Percentiles rank a stretch among this genome's conserved stretches.
These are phyloP conservation scores for Trichothecium sympodiale DNA, from an alignment of 2,329 filamentous ascomycete species.

Conservation along the genomic window DNA sequence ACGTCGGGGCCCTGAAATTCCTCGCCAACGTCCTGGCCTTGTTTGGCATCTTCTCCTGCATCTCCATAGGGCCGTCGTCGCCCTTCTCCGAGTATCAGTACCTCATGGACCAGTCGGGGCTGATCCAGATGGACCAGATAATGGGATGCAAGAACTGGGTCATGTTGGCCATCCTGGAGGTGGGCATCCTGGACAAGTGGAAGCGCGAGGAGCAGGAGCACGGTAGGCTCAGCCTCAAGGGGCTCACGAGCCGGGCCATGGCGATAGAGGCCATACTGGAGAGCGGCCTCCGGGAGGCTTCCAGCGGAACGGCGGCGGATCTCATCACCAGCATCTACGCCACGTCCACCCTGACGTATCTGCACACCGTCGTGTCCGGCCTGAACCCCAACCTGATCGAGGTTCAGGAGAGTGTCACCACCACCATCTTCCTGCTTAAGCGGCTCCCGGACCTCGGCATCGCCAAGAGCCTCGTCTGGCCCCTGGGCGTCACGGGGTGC, in stretches of 20 bases:
- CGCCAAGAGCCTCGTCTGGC: conserved; percentile 3
- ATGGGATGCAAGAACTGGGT: conserved; percentile 4
- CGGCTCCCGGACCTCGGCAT: conserved; percentile 1
- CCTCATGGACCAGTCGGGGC: conserved; percentile 2
- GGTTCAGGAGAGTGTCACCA: conserved; percentile 2
- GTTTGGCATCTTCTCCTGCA: conserved; percentile 3
- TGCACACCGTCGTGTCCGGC: conserved; percentile 3
- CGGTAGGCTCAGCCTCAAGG: conserved; percentile 2
- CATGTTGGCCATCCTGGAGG: conserved; percentile 2
- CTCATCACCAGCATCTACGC: conserved; percentile 3
- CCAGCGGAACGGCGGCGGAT: conserved; percentile 1
- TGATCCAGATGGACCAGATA: conserved; percentile 4
- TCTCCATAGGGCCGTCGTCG: conserved; percentile 1
- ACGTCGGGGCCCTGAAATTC: conserved; percentile 3
- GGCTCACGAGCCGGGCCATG: neutral
- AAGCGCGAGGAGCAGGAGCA: conserved; percentile 2
- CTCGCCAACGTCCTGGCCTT: conserved; percentile 3
- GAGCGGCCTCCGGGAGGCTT: conserved; percentile 1
- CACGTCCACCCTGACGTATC: conserved; percentile 2
- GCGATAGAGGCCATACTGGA: conserved; percentile 2
- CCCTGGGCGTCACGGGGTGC: conserved; percentile 2
- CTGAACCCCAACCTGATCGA: conserved; percentile 3
- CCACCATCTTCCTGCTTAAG: conserved; percentile 4
- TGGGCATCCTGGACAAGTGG: conserved; percentile 3
- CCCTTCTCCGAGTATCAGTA: conserved; percentile 2